These are phyloP conservation scores for Centella asiatica DNA, from an alignment of 129 eudicot genomes.

Conservation along the genomic window DNA sequence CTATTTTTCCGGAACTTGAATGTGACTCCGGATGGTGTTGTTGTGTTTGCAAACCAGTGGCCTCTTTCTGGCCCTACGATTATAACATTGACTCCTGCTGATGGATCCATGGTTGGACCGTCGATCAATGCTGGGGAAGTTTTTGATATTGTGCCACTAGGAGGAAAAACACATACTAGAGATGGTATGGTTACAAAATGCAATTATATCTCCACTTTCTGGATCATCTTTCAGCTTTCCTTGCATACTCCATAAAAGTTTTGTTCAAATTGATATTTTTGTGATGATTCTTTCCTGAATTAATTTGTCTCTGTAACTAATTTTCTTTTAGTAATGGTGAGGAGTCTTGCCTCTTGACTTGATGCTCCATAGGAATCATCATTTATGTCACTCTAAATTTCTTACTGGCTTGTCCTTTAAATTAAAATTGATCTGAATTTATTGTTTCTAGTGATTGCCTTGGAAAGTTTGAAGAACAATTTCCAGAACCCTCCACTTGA, in stretches of 20 bases:
- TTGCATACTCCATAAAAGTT: not conserved
- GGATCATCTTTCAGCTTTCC: slow-evolving; percentile 5
- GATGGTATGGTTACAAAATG: slow-evolving; percentile 40
- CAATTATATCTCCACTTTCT: not conserved
- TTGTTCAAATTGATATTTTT: slow-evolving; percentile 1
- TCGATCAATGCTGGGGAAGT: slow-evolving; percentile 49
- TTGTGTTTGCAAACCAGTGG: slow-evolving; percentile 61
- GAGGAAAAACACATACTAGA: slow-evolving; percentile 55
- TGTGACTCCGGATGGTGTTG: slow-evolving; percentile 43
- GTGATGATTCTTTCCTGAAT: not conserved
- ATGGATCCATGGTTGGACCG: slow-evolving; percentile 45
- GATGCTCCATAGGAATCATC: too few relatives aligned
- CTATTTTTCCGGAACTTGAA: slow-evolving; percentile 33
- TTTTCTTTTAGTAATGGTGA: too few relatives aligned
- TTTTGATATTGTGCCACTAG: slow-evolving; percentile 39
- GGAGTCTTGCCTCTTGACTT: too few relatives aligned
- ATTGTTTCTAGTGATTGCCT: slow-evolving; percentile 42
- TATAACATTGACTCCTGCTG: slow-evolving; percentile 38
- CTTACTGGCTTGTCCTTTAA: too few relatives aligned
- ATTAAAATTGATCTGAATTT: not conserved
- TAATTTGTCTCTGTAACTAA: too few relatives aligned
- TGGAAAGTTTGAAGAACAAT: slow-evolving; percentile 49
- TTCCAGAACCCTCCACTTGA: slow-evolving; percentile 78
- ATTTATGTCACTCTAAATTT: too few relatives aligned
- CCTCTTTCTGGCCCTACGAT: slow-evolving; percentile 53